These are phyloP conservation scores for Solanum ahanhuiri DNA, from an alignment of 257 asterid genomes.

Conservation along the genomic window DNA sequence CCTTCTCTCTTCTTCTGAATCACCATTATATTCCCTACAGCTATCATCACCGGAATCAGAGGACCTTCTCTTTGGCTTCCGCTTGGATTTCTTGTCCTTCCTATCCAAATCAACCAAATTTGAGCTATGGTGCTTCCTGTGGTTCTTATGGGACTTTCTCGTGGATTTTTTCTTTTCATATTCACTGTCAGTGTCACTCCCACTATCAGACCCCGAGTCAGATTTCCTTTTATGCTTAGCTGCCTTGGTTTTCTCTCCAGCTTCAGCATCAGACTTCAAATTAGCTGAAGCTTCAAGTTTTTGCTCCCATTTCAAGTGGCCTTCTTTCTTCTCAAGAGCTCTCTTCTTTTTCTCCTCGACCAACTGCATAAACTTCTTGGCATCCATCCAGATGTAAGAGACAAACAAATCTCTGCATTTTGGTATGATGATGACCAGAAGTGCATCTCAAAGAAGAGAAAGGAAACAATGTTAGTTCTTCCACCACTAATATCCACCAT, in stretches of 20 bases:
- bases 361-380: conserved; percentile 89
- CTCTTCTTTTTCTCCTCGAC: conserved; percentile 93
- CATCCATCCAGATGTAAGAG: conserved; percentile 60
- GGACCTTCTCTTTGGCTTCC: conserved; percentile 41
- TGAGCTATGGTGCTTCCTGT: conserved; percentile 13
- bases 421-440: conserved; percentile 96
- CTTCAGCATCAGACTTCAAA: conserved; percentile 69
- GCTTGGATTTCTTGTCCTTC: conserved; percentile 43
- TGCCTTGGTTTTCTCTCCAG: conserved; percentile 45
- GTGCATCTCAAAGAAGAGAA: conserved; percentile 98
- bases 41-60: conserved; percentile 33
- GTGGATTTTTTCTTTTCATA: conserved; percentile 33
- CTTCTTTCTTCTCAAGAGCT: conserved; percentile 79
- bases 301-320: conserved; percentile 93
- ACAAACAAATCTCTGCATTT: conserved; percentile 86
- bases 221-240: conserved; percentile 58
- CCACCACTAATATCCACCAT: conserved; percentile 16
- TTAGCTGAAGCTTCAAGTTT: conserved; percentile 87
- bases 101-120: conserved; percentile 46
- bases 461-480: conserved; percentile 91
- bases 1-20: conserved; percentile 35
- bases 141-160: conserved; percentile 33
- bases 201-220: conserved; percentile 34
- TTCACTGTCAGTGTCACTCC: conserved; percentile 28
- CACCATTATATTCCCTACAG: conserved; percentile 35